phyloP scores from a whole-genome alignment of 345 rosid genomes.

The Ceriops zippeliana region DNA sequence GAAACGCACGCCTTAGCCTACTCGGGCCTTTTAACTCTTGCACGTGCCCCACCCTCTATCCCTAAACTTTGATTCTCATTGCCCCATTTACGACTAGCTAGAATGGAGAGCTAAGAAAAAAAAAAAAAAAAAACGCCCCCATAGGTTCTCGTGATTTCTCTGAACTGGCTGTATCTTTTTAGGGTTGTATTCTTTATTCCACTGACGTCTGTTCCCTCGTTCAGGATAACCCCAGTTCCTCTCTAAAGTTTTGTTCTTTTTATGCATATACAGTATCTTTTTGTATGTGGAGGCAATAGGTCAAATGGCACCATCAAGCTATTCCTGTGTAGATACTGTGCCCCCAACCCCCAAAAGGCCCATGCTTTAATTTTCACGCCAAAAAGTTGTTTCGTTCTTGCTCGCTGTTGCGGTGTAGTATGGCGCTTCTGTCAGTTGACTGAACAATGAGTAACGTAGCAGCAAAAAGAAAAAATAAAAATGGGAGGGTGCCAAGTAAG shows the following conservation, averaged over 20 bases:
- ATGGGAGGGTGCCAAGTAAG: not conserved
- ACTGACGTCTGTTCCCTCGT: slow-evolving; percentile 19
- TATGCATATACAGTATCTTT: not conserved
- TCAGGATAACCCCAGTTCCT: slow-evolving; percentile 7
- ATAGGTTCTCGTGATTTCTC: slow-evolving; percentile 39
- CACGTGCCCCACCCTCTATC: not conserved
- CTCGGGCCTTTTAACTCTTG: not conserved
- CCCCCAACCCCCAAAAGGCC: not conserved
- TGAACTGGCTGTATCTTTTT: slow-evolving; percentile 21
- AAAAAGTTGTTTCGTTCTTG: slow-evolving; percentile 10
- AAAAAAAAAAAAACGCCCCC: slow-evolving; percentile 2
- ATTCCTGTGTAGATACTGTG: slow-evolving; percentile 5
- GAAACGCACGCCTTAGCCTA: slow-evolving; percentile 12
- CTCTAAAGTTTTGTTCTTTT: not conserved
- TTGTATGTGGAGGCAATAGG: not conserved
- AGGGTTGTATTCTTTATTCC: slow-evolving; percentile 27
- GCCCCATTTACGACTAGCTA: no score
- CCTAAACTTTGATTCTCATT: no score
- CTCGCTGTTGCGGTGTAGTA: not conserved
- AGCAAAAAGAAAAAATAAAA: not conserved
- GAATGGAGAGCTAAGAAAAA: not conserved
- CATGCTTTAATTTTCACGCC: slow-evolving; percentile 7
- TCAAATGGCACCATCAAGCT: slow-evolving; percentile 22
- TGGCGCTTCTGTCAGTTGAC: slow-evolving; percentile 20
- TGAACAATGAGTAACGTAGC: not conserved